Base-by-base conservation (phyloP, 169 alveolate species). In the Eimeria falciformis region DNA sequence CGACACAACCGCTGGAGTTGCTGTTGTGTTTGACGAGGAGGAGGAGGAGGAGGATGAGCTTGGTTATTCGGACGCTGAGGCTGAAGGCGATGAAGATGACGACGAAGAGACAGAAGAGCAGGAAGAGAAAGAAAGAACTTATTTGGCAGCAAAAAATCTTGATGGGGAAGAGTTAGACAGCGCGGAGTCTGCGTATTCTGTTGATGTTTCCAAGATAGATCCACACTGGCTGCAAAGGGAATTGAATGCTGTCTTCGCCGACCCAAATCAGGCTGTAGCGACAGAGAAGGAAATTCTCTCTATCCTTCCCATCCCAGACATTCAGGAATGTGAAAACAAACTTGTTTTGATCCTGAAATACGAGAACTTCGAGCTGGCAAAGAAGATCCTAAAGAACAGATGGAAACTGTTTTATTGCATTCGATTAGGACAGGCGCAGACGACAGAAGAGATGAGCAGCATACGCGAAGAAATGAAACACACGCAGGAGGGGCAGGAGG, bases 191-290 rank as follows among this genome's bases (percentile, higher is more conserved):
- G 93, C 92, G 43, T 95, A 95, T 78, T 58, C 94, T 46, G 95
- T 97, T 33, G 97, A 94, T 62, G 96, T 97, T 71, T 93, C 96
- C 90, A 95, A 96, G 85, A 97, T 98, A 37, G 99, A 98, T 94
- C 97, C 99, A 14, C 98, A 97, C 93, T 98, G 99, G 99, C 96
- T 98, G 87, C 99, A 98, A 95, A 95, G 99, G 53, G 98, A 98
- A 93, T 95, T 98, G 45, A 95, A 95, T 81, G 92, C 95, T 81
- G 93, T 97, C 23, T 97, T 94, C 92, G 92, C 94, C 55, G 99
- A 96, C 75, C 96, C 98, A 12, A 95, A 96, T 33, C 45, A 94
- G 62, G 97, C 98, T 18, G 95, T 97, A 55, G 98, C 97, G 29
- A 95, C 98, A 6, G 99, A 98, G 93, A 96, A 96, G 94, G 97